Evolutionary conservation across 495 filamentous ascomycete species (phyloP).

Genomic region (Penicilliopsis zonata): DNA sequence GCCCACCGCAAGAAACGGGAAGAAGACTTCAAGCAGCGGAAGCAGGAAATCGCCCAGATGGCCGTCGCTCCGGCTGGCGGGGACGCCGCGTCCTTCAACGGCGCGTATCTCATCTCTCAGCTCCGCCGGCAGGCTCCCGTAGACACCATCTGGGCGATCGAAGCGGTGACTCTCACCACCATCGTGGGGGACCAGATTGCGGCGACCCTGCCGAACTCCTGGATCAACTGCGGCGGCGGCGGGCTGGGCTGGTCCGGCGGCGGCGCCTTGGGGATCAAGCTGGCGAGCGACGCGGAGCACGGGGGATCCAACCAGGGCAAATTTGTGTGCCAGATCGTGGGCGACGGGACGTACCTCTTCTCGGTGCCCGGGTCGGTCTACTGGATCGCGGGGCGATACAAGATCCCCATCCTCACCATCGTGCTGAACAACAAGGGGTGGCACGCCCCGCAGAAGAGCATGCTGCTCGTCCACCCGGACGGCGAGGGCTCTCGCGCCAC

Average conservation of each 20-base stretch:
- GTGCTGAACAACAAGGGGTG: conserved; percentile 93
- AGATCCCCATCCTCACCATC: conserved; percentile 80
- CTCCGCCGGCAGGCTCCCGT: conserved; percentile 54
- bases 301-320: conserved; percentile 52
- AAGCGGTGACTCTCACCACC: conserved; percentile 75
- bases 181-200: conserved; percentile 75
- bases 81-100: conserved; percentile 53
- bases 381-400: conserved; percentile 81
- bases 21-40: conserved; percentile 43
- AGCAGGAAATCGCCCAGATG: conserved; percentile 43
- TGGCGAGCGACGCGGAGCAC: conserved; percentile 55
- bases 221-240: conserved; percentile 91
- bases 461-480: conserved; percentile 74
- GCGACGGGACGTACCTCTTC: conserved; percentile 88
- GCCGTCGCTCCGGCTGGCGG: conserved; percentile 39
- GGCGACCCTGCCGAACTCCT: conserved; percentile 63
- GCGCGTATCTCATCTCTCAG: conserved; percentile 53
- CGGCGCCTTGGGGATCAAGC: conserved; percentile 75
- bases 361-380: conserved; percentile 82
- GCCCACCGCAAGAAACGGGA: conserved; percentile 44
- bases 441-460: conserved; percentile 69
- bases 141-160: conserved; percentile 76
- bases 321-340: conserved; percentile 88
- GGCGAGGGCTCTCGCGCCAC: conserved; percentile 64
- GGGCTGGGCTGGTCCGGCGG: conserved; percentile 95